Conservation (phyloP, 257 asterid genomes). For the Gynochthodes officinalis region DNA sequence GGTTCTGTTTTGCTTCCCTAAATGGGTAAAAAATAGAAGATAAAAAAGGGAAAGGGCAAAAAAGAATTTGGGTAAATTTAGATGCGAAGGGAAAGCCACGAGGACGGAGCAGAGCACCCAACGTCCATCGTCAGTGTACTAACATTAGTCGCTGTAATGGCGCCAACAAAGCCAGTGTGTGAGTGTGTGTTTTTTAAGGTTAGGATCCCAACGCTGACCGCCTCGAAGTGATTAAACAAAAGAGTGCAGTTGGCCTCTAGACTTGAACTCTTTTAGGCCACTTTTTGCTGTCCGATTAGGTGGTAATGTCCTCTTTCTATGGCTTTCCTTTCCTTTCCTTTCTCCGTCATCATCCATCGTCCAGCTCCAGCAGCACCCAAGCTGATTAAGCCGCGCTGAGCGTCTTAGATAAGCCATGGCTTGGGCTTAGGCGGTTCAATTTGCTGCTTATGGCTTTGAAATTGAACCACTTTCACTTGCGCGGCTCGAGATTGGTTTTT, state of each 20-base stretch:
- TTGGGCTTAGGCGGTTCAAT: neutral
- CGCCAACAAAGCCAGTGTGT: too few species aligned
- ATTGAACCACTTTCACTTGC: slow-evolving; percentile 29
- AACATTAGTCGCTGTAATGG: too few species aligned
- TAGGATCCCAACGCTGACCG: slow-evolving; percentile 42
- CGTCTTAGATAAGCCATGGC: neutral
- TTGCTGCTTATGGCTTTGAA: neutral
- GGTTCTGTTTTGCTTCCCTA: slow-evolving; percentile 27
- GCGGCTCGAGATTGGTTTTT: slow-evolving; percentile 58
- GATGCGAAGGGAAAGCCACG: slow-evolving; percentile 17
- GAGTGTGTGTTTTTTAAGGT: slow-evolving; percentile 9
- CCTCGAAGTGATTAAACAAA: slow-evolving; percentile 34
- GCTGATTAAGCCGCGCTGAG: too few species aligned
- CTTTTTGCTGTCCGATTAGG: slow-evolving; percentile 42
- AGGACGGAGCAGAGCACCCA: too few species aligned
- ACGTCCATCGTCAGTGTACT: too few species aligned
- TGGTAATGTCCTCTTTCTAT: slow-evolving; percentile 35
- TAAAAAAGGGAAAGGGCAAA: neutral
- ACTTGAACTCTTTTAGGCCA: slow-evolving; percentile 28
- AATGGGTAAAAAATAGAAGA: slow-evolving; percentile 17
- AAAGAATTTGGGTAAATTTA: slow-evolving; percentile 11
- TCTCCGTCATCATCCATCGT: too few species aligned
- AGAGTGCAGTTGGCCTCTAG: slow-evolving; percentile 27
- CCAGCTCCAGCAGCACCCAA: too few species aligned
- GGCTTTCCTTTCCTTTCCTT: slow-evolving; percentile 18